These are phyloP conservation scores for Cladosporium cucumerinum DNA, from an alignment of 2,329 filamentous ascomycete genomes.

Conservation along the genomic window DNA sequence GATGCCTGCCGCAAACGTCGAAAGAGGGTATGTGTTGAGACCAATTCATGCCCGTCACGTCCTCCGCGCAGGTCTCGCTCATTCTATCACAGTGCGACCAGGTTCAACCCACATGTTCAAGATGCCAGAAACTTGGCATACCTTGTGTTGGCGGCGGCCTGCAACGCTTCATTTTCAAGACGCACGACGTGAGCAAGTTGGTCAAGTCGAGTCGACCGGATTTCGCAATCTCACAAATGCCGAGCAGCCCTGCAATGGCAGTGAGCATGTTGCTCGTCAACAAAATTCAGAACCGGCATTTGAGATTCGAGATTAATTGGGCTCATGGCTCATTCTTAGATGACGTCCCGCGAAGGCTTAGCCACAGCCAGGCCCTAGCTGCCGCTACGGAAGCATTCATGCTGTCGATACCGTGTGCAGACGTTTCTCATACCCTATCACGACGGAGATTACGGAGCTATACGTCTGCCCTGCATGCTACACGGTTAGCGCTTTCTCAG, in stretches of 20 bases:
- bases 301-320: background rate
- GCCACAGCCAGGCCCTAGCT: background rate
- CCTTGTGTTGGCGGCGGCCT: background rate
- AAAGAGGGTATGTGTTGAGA: background rate
- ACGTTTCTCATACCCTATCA: background rate
- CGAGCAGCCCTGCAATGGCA: background rate
- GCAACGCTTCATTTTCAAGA: background rate
- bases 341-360: background rate
- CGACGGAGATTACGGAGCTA: background rate
- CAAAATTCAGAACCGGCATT: background rate
- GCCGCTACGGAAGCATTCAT: background rate
- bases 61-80: background rate
- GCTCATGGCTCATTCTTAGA: background rate
- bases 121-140: background rate
- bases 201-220: background rate
- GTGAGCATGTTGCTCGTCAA: background rate
- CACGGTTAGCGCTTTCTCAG: background rate
- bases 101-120: background rate
- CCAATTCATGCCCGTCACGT: background rate
- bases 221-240: background rate
- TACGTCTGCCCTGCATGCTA: background rate
- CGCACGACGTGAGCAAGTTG: background rate
- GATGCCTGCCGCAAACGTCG: background rate
- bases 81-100: background rate
- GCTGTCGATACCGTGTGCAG: background rate